Conservation (phyloP, 2,329 filamentous ascomycete genomes). For the Curvularia lunata region DNA sequence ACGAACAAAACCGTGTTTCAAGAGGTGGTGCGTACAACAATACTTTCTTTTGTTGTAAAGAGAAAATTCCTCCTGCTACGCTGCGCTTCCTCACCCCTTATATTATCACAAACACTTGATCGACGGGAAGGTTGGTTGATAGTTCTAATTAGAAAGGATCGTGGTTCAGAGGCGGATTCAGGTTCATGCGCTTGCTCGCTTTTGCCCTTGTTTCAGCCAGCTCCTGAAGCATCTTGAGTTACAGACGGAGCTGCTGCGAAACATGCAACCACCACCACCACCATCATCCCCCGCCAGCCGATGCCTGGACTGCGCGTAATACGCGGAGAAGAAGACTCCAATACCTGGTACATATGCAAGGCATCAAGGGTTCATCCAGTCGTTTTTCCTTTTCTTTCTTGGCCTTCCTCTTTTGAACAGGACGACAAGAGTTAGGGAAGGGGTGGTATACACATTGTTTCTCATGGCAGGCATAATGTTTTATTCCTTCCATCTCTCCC, state of each 20-base stretch:
- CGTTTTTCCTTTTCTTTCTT: background rate
- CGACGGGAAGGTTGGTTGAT: background rate
- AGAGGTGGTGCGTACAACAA: no score
- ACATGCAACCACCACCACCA: background rate
- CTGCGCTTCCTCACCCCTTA: background rate
- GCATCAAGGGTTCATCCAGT: background rate
- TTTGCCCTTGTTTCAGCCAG: background rate
- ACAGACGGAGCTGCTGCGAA: conserved; percentile 1
- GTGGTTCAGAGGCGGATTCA: background rate
- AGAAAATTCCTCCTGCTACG: no score
- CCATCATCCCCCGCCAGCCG: no score
- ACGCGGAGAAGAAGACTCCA: no score
- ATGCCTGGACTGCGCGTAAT: no score
- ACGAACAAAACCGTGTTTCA: no score
- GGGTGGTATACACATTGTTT: background rate
- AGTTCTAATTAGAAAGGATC: background rate
- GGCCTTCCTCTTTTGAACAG: background rate
- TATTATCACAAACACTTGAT: background rate
- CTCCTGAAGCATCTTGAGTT: background rate
- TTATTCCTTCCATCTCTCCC: background rate
- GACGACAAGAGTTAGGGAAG: no score
- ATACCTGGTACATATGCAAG: background rate
- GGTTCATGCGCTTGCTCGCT: background rate
- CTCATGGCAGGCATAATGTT: background rate
- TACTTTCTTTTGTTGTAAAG: no score